These are phyloP conservation scores for Nitzschia palea DNA, from an alignment of 108 stramenopile genomes.

Conservation along the genomic window DNA sequence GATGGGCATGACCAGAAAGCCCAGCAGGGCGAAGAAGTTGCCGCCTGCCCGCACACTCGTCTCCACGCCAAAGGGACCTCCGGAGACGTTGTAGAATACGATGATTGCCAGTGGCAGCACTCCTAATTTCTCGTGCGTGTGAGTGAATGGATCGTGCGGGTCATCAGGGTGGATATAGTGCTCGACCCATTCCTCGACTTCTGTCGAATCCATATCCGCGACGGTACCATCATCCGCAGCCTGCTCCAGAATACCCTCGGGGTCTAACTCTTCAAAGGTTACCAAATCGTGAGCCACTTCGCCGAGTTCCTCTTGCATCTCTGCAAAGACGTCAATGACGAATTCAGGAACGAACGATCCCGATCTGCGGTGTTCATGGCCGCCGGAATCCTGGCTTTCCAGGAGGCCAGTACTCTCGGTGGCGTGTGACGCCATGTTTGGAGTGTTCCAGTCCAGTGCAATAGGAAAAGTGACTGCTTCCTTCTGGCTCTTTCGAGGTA, in stretches of 20 bases:
- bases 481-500: no score
- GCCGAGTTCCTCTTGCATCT: background rate
- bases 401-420: conserved; percentile 1
- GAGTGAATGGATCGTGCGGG: conserved; percentile 2
- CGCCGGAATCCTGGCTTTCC: background rate
- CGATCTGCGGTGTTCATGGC: background rate
- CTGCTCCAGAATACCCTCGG: conserved; percentile 13
- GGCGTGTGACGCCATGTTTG: background rate
- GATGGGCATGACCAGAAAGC: conserved; percentile 78
- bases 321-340: conserved; percentile 7
- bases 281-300: background rate
- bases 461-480: no score
- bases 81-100: conserved; percentile 90
- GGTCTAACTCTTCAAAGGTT: conserved; percentile 16
- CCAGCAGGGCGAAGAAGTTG: conserved; percentile 84
- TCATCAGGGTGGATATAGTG: conserved; percentile 7
- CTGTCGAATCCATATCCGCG: conserved; percentile 4
- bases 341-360: conserved; percentile 12
- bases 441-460: no score
- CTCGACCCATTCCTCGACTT: conserved; percentile 18
- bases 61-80: conserved; percentile 95
- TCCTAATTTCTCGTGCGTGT: conserved; percentile 27
- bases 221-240: conserved; percentile 4
- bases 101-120: conserved; percentile 76
- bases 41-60: conserved; percentile 85